phyloP scores from a whole-genome alignment of 1,139 yeast genomes.

The Taphrina wiesneri region DNA sequence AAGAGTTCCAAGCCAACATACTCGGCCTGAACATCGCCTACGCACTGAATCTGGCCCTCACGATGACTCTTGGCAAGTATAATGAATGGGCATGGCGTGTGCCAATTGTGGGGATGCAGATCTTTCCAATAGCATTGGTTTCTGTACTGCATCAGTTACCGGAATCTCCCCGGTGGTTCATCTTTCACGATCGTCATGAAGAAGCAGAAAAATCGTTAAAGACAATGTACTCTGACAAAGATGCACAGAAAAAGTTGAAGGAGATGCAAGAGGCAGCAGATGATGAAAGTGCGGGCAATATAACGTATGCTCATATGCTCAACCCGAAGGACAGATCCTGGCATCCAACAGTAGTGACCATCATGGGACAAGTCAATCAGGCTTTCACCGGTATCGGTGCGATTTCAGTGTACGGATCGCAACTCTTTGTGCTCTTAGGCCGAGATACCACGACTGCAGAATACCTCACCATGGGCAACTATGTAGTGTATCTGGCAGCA shows the following conservation, averaged over 20 bases:
- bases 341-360: conserved; percentile 30
- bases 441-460: conserved; percentile 18
- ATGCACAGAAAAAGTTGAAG: conserved; percentile 16
- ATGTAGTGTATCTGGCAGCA: conserved; percentile 20
- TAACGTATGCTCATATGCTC: conserved; percentile 26
- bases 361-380: conserved; percentile 32
- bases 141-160: conserved; percentile 29
- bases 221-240: conserved; percentile 13
- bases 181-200: conserved; percentile 24
- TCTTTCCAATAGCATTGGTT: conserved; percentile 23
- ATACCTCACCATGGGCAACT: conserved; percentile 31
- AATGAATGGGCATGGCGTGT: conserved; percentile 32
- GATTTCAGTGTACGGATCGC: conserved; percentile 27
- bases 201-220: conserved; percentile 10
- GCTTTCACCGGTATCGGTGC: conserved; percentile 34
- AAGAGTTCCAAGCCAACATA: conserved; percentile 31
- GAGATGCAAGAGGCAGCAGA: conserved; percentile 27
- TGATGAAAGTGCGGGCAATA: conserved; percentile 8
- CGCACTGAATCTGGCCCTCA: conserved; percentile 15
- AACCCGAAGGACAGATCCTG: conserved; percentile 30
- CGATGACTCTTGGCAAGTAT: conserved; percentile 20
- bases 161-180: conserved; percentile 27
- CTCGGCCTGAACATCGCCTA: conserved; percentile 25
- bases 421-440: conserved; percentile 24
- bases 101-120: conserved; percentile 28